A percentile compares a stretch with the other conserved stretches of the same genome.
These are phyloP conservation scores for Prunella vulgaris DNA, from an alignment of 257 asterid species.

Conservation along the genomic window DNA sequence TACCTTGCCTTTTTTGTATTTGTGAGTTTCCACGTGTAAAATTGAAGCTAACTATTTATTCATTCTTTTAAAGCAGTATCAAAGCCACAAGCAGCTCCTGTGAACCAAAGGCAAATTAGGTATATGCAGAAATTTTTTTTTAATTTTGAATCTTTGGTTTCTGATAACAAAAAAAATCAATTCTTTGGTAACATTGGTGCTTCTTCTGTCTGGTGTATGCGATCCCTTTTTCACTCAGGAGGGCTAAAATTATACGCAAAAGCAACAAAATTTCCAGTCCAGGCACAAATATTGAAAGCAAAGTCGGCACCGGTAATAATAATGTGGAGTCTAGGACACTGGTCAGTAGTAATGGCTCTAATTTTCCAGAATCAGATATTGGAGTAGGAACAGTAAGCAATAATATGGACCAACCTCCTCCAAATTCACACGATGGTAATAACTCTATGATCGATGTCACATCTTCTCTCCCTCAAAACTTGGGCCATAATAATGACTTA, in stretches of 20 bases:
- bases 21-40: background rate
- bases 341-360: conserved; percentile 30
- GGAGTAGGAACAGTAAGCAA: conserved; percentile 24
- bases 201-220: conserved; percentile 14
- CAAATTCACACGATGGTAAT: conserved; percentile 28
- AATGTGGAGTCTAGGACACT: conserved; percentile 26
- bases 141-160: too few species aligned
- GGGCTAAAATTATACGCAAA: conserved; percentile 65
- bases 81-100: conserved; percentile 41
- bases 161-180: too few species aligned
- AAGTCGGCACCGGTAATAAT: conserved; percentile 28
- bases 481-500: conserved; percentile 21
- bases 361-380: conserved; percentile 20
- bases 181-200: conserved; percentile 4
- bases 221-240: conserved; percentile 44
- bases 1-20: background rate
- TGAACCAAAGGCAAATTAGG: conserved; percentile 57
- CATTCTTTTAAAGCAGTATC: conserved; percentile 37
- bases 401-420: conserved; percentile 26
- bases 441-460: conserved; percentile 23
- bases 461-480: conserved; percentile 29
- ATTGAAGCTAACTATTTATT: conserved; percentile 16
- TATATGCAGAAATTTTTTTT: conserved; percentile 23
- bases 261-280: conserved; percentile 34
- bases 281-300: conserved; percentile 29